Base-by-base conservation (phyloP, 2,329 filamentous ascomycete species). In the Phoma sp. region DNA sequence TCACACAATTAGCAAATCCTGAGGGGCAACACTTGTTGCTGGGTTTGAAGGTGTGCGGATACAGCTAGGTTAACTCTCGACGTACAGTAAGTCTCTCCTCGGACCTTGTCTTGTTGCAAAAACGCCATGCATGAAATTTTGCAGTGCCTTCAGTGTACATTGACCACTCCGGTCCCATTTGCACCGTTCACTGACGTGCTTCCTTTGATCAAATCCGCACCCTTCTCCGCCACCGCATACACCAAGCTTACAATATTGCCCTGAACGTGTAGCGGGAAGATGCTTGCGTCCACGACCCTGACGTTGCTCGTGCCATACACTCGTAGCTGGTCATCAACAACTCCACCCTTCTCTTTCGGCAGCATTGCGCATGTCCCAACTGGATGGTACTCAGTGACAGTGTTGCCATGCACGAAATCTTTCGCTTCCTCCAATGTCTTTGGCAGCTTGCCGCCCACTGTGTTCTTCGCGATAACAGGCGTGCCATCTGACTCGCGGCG, bases 171-270 rank as follows among this genome's bases (percentile, higher is more conserved):
- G 23, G 37, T n/a, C 9, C 54, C 36, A n/a, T 57, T 53, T 9
- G 18, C 14, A 7, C 15, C 30, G 7, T 14, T 18, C 5, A 25
- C 29, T 5, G 49, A 39, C 11, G 14, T 26, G n/a, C 28, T 18
- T 3, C n/a, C 61, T 38, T 65, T 68, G 48, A 73, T 66, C 9
- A 71, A 30, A 47, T 71, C 70, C 33, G 67, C 64, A 10, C 53
- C 68, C 50, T 67, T 67, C 56, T 73, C 69, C 7, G 69, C 68
- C n/a, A 72, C 52, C 7, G 68, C 68, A 63, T 73, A 73, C 9
- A 73, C 62, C 39, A 66, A 56, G 15, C 59, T 64, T 7, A 65
- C 59, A 34, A 69, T 66, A 39, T 71, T 69, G 1, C 65, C 69
- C 34, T 65, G 64, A 1, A 69, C 64, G 55, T 68, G 62, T 5